Evolutionary conservation across 352 stramenopile genomes (phyloP).

Genomic region (Pythium sukuiense): DNA sequence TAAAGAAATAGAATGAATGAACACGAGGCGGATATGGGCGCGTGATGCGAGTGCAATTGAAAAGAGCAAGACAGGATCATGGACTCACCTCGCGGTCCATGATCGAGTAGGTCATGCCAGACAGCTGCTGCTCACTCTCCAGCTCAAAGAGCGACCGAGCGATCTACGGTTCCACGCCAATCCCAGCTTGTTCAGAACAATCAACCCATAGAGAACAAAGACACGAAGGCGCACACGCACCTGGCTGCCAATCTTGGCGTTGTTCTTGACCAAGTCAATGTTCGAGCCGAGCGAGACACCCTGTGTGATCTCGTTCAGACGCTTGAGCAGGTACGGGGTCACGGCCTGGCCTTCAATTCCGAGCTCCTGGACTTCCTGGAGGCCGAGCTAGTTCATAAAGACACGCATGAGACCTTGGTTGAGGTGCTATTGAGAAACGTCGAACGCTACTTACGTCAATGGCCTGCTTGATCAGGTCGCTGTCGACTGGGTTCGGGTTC

Average conservation of each 20-base stretch:
- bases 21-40: conserved; percentile 5
- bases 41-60: conserved; percentile 5
- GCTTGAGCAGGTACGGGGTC: conserved; percentile 90
- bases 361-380: conserved; percentile 83
- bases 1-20: conserved; percentile 17
- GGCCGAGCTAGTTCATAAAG: conserved; percentile 37
- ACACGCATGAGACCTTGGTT: not conserved
- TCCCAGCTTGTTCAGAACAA: not conserved
- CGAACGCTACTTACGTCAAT: conserved; percentile 60
- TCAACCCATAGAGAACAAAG: no score
- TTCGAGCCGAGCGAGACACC: conserved; percentile 93
- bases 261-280: conserved; percentile 96
- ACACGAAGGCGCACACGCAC: conserved; percentile 38
- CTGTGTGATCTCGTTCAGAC: conserved; percentile 94
- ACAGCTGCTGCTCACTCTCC: conserved; percentile 35
- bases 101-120: conserved; percentile 40
- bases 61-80: conserved; percentile 16
- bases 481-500: conserved; percentile 85
- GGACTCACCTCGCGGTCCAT: conserved; percentile 48
- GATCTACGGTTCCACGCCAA: conserved; percentile 40
- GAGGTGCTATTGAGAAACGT: not conserved
- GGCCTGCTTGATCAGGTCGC: conserved; percentile 86
- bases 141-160: conserved; percentile 63
- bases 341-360: conserved; percentile 93
- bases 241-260: conserved; percentile 93